Evolutionary conservation across 805 yeast genomes (phyloP), one percentile per base, ranked within the genome.

Genomic region (Myxozyma kluyveri): DNA sequence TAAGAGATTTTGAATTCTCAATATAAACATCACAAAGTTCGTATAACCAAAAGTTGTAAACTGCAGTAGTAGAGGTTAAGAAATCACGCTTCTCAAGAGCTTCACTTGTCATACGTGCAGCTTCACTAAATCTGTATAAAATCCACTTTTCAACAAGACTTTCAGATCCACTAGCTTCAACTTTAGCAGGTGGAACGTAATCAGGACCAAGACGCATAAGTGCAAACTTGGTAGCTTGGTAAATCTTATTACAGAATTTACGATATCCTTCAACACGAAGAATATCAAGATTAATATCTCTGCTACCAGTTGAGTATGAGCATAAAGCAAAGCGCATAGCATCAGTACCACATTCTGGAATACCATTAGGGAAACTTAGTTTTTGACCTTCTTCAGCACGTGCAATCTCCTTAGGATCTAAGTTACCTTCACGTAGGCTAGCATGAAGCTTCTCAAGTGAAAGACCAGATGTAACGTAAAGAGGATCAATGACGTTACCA

Each of bases 291-390:
- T 93, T 93, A 70, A 93, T 93, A 67, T 93, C 99, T 74, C 98
- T 84, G 64, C 97, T 98, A 75, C 99, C 99, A 44, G 98, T 91
- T 47, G 96, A 86, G 77, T 91, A 93, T 47, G 97, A 96, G 80
- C 98, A 93, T 61, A 91, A 80, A 36, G 99, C 98, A 69, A 93
- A 93, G 76, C 99, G 84, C 75, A 93, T 76, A 41, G 99, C 99
- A 72, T 93, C 99, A 45, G 98, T 90, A 76, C 99, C 99, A 80
- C 99, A 93, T 75, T 93, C 96, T 51, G 98, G 97, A 62, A 91
- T 90, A 75, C 99, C 99, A 63, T 83, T 83, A 61, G 99, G 99
- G 77, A 89, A 91, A 10, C 95, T 83, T 65, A 81, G 76, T 63
- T 78, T 81, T 75, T 93, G 98, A 57, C 98, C 98, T 40, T 78